Evolutionary conservation across 1,284 basidiomycete species (phyloP).

Genomic region (Phlebopus sp.): DNA sequence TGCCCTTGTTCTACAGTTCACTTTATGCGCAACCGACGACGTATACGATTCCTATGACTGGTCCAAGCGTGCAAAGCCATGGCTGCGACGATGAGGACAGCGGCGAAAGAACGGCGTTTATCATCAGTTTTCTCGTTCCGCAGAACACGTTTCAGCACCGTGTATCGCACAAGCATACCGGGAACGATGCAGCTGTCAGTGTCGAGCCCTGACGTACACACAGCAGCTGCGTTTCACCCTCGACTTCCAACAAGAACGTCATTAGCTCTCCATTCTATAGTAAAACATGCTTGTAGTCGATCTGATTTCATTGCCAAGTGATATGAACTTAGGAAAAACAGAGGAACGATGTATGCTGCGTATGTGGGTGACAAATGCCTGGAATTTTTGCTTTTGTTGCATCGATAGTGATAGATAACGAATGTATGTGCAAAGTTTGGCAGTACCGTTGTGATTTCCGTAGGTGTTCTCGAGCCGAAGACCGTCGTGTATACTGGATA

Average conservation of each 20-base stretch:
- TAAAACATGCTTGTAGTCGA: constrained; percentile 16
- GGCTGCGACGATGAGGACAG: background rate
- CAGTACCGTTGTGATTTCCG: constrained; percentile 35
- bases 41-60: too few species aligned
- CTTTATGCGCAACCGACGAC: too few species aligned
- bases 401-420: constrained; percentile 33
- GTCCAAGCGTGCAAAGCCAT: too few species aligned
- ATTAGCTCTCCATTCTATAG: constrained; percentile 1
- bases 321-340: constrained; percentile 16
- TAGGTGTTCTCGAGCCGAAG: constrained; percentile 30
- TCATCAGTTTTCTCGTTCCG: background rate
- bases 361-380: constrained; percentile 27
- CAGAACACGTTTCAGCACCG: constrained; percentile 13
- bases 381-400: constrained; percentile 25
- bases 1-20: too few species aligned
- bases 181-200: too few species aligned
- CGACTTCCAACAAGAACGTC: background rate
- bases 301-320: constrained; percentile 10
- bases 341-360: constrained; percentile 17
- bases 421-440: constrained; percentile 28
- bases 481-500: constrained; percentile 32
- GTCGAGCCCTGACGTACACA: too few species aligned
- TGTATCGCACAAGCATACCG: too few species aligned
- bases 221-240: background rate
- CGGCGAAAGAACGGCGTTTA: background rate